phyloP scores from a whole-genome alignment of 2,329 filamentous ascomycete species.

The Neoascochyta sp. region DNA sequence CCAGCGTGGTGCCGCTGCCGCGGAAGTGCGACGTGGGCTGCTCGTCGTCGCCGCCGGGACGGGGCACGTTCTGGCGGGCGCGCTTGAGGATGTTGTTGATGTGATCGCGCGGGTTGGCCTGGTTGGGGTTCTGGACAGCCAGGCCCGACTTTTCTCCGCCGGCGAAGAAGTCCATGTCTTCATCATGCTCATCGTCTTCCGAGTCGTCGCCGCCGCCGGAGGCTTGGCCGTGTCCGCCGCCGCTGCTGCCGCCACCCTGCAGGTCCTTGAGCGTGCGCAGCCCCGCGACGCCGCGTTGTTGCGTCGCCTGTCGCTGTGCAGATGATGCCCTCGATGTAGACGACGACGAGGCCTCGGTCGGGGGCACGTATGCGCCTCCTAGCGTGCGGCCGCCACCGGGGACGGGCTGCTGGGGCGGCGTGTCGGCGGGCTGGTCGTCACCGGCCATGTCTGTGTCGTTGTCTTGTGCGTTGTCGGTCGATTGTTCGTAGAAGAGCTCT shows the following conservation, averaged over 20 bases:
- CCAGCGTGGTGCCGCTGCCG: slow-evolving; percentile 71
- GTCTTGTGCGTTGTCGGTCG: slow-evolving; percentile 18
- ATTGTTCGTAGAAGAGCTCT: slow-evolving; percentile 44
- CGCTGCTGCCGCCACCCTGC: slow-evolving; percentile 42
- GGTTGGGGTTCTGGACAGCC: slow-evolving; percentile 62
- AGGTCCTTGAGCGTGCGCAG: slow-evolving; percentile 47
- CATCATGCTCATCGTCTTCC: slow-evolving; percentile 58
- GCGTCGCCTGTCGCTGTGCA: slow-evolving; percentile 24
- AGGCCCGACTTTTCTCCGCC: slow-evolving; percentile 82
- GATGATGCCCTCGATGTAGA: slow-evolving; percentile 23
- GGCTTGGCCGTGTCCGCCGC: slow-evolving; percentile 47
- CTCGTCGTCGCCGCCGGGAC: slow-evolving; percentile 53
- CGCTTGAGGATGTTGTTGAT: slow-evolving; percentile 51
- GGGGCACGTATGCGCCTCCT: slow-evolving; percentile 34
- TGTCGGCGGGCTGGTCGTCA: slow-evolving; percentile 24
- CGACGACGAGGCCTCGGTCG: slow-evolving; percentile 22
- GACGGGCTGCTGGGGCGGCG: slow-evolving; percentile 20
- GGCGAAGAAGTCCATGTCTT: slow-evolving; percentile 68
- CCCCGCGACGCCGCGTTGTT: slow-evolving; percentile 23
- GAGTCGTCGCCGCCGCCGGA: slow-evolving; percentile 54
- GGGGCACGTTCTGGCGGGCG: slow-evolving; percentile 55
- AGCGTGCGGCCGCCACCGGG: slow-evolving; percentile 38
- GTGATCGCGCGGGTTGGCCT: slow-evolving; percentile 47
- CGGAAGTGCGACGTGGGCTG: slow-evolving; percentile 57
- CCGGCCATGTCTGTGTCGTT: slow-evolving; percentile 36